phyloP scores from a whole-genome alignment of 2,329 filamentous ascomycete species.

The Rhynchosporium secalis region DNA sequence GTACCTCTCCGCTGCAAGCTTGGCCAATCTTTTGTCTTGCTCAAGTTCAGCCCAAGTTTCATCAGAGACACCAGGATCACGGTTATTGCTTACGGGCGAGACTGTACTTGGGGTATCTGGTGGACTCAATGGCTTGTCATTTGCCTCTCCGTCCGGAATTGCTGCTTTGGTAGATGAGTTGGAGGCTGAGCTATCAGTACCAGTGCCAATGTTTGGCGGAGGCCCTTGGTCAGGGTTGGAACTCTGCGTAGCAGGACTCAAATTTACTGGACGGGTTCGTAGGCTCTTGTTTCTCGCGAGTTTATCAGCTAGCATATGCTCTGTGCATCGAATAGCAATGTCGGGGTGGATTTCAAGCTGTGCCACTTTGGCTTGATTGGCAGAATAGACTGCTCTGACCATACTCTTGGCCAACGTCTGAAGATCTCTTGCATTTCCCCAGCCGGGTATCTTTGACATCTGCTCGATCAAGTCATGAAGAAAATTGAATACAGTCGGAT shows the following conservation, averaged over 20 bases:
- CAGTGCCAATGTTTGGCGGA: background rate
- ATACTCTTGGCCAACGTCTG: slow-evolving; percentile 49
- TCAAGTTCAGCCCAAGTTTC: slow-evolving; percentile 62
- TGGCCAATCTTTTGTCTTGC: slow-evolving; percentile 44
- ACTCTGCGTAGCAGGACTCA: slow-evolving; percentile 13
- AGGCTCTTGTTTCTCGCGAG: slow-evolving; percentile 21
- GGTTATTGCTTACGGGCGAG: slow-evolving; percentile 22
- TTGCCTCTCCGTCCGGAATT: background rate
- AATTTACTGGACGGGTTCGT: background rate
- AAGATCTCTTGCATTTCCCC: slow-evolving; percentile 56
- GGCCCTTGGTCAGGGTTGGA: slow-evolving; percentile 8
- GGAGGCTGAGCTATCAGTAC: background rate
- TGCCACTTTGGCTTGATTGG: slow-evolving; percentile 22
- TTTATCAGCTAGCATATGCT: slow-evolving; percentile 32
- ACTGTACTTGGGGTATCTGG: background rate
- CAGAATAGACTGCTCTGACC: slow-evolving; percentile 38
- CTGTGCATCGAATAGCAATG: slow-evolving; percentile 28
- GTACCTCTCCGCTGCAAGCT: slow-evolving; percentile 21
- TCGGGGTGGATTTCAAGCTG: slow-evolving; percentile 28
- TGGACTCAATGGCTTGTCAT: slow-evolving; percentile 19
- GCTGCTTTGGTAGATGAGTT: slow-evolving; percentile 14
- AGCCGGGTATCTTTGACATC: slow-evolving; percentile 45
- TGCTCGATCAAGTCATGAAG: slow-evolving; percentile 38
- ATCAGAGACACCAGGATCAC: slow-evolving; percentile 61
- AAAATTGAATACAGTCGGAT: slow-evolving; percentile 35